Evolutionary conservation across 108 stramenopile species (phyloP).

Genomic region (Nannochloropsis salina): DNA sequence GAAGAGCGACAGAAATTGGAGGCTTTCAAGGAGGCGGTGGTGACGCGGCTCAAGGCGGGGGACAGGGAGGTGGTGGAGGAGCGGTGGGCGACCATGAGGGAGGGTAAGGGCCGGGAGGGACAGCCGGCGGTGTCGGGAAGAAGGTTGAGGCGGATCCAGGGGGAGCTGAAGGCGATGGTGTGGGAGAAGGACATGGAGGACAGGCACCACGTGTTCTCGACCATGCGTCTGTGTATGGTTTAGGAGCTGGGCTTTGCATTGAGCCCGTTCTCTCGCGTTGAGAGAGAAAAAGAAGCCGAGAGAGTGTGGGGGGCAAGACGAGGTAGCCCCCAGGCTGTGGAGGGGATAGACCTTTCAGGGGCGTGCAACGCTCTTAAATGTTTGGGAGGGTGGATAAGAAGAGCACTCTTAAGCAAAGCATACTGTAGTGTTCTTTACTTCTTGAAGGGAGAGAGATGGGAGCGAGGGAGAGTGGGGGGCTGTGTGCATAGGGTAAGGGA

Average conservation of each 20-base stretch:
- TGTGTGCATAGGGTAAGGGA: no score
- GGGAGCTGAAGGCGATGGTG: not conserved
- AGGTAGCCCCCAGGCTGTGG: no score
- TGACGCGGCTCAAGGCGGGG: not conserved
- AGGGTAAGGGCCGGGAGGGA: not conserved
- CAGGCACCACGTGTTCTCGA: not conserved
- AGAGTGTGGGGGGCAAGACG: no score
- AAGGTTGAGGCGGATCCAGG: not conserved
- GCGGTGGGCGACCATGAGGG: not conserved
- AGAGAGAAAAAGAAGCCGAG: no score
- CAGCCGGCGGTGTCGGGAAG: not conserved
- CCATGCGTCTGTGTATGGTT: not conserved
- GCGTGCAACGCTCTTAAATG: no score
- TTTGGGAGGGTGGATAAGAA: no score
- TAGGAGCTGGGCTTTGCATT: not conserved
- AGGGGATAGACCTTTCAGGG: no score
- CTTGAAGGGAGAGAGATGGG: no score
- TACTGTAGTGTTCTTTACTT: constrained; percentile 3
- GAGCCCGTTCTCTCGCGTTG: not conserved
- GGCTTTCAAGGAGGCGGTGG: not conserved
- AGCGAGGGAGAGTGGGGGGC: no score
- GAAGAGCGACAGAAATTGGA: constrained; percentile 4
- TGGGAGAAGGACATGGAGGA: not conserved
- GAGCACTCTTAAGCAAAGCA: not conserved
- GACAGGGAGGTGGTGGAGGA: not conserved